Base-by-base conservation (phyloP, 306 rosid genomes). In the Comarum palustre region DNA sequence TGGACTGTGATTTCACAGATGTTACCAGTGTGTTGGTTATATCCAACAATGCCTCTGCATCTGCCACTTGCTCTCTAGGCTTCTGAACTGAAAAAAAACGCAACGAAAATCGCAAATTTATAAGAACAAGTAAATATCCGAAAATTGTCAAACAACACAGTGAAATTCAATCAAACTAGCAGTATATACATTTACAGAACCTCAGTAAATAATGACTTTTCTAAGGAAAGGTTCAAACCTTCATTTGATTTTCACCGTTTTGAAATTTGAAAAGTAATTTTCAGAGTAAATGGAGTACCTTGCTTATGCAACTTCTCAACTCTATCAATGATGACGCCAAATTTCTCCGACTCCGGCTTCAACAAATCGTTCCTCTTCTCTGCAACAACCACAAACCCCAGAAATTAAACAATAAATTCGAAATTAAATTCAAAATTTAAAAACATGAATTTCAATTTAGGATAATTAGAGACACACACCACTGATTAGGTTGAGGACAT, bases 11-110 rank as follows among this genome's bases (percentile, higher is more conserved):
- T 75, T 72, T 86, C 8, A 87, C 91, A 16, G 92, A 89, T 1
- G 79, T 85, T 36, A 75, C 82, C 6, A 93, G 58, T 25, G 87
- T 75, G 63, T 82, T 86, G 0, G 92, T 86, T 6, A 93, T 71
- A 59, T 87, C 96, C 42, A 90, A 75, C 54, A 90, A 70, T 0
- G 96, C 96, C 75, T 90, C 96, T 0, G 96, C 97, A 72, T 93
- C 98, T 5, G 96, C 93, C 48, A 89, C 92, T 71, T 90, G 96
- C 68, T 90, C 97, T 54, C 97, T 81, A 0, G 98, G 97, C 80
- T 85, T 89, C 83, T 82, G 84, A 43, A 93, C 97, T 91, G 85
- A 25, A 12, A 85, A 55, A 74, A 82, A 29, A 36, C 1, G 34
- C 59, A 57, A 29, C 5, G 0, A 20, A 5, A 43, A 42, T 57